Base-by-base conservation (phyloP, 2,329 filamentous ascomycete species). In the Dichotomopilus funicola region DNA sequence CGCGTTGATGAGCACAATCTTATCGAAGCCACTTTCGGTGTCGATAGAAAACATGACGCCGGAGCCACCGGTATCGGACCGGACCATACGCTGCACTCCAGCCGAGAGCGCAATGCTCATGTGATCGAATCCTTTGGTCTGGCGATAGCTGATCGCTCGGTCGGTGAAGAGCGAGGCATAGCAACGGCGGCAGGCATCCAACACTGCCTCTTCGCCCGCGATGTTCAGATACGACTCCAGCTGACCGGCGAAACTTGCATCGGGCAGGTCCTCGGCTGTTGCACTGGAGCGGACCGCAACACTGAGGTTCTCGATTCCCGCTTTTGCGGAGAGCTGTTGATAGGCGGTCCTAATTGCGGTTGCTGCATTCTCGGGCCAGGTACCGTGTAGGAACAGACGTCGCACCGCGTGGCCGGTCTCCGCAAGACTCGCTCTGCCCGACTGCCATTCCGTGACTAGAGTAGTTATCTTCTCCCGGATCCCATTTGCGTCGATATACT, bases 1-100 rank as follows among this genome's bases (percentile, higher is more conserved):
- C 27, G 58, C 43, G 50, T 71, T 72, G 62, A 72, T 72, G 47
- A 73, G 63, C n/a, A 73, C 67, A 12, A 71, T 61, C 56, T 70
- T 70, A 57, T 72, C 66, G 40, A 71, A 72, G 5, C 69, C 70
- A 34, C 66, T 71, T 55, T 72, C 70, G 2, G 71, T 72, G 55
- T 73, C 70, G 31, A 72, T 68, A 37, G 70, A 69, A 60, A 73
- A 73, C 69, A 73, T 72, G 46, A 72, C 70, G 13, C 71, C 71
- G 6, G 70, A 68, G 8, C 68, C 69, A 5, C 67, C 58, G 10
- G 57, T 31, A 53, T 71, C 69, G 8, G 71, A 71, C 34, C 68
- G 67, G 55, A 66, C 65, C 66, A 68, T 68, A 11, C 54, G 59
- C 53, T 69, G 67, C 11, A 69, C 54, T 1, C 67, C 67, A 31